A percentile compares a stretch with the other conserved stretches of the same genome.
These are phyloP conservation scores for Boeremia exigua DNA, from an alignment of 2,329 filamentous ascomycete species.

Conservation along the genomic window DNA sequence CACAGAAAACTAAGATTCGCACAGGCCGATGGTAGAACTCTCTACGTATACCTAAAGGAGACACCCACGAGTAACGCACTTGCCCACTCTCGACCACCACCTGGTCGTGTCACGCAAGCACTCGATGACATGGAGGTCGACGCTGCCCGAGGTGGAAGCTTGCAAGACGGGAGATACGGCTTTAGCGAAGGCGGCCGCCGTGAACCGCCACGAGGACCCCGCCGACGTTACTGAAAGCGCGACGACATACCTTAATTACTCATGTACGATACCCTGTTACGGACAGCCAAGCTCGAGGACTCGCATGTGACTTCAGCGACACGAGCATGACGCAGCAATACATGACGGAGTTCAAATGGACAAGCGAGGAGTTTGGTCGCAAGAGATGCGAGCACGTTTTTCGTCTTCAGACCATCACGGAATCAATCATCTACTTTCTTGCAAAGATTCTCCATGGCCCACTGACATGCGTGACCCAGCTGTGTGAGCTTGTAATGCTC, in stretches of 20 bases:
- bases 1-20: constrained; percentile 14
- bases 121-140: constrained; percentile 54
- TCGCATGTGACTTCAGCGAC: background rate
- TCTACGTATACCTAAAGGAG: constrained; percentile 75
- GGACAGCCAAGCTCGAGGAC: constrained; percentile 4
- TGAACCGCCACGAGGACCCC: constrained; percentile 42
- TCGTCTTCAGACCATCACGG: background rate
- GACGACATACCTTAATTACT: constrained; percentile 16
- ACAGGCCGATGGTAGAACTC: constrained; percentile 76
- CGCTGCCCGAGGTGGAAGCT: constrained; percentile 42
- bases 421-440: background rate
- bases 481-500: background rate
- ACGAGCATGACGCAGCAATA: background rate
- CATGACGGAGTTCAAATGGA: background rate
- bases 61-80: constrained; percentile 37
- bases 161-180: constrained; percentile 54
- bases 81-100: constrained; percentile 38
- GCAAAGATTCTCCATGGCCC: background rate
- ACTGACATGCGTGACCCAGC: background rate
- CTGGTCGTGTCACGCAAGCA: constrained; percentile 29
- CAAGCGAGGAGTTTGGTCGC: constrained; percentile 1
- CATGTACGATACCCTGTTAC: constrained; percentile 36
- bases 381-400: background rate
- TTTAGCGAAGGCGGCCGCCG: constrained; percentile 42
- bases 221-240: constrained; percentile 38